phyloP scores from a whole-genome alignment of 2,329 filamentous ascomycete species.

The Colletotrichum magnum region DNA sequence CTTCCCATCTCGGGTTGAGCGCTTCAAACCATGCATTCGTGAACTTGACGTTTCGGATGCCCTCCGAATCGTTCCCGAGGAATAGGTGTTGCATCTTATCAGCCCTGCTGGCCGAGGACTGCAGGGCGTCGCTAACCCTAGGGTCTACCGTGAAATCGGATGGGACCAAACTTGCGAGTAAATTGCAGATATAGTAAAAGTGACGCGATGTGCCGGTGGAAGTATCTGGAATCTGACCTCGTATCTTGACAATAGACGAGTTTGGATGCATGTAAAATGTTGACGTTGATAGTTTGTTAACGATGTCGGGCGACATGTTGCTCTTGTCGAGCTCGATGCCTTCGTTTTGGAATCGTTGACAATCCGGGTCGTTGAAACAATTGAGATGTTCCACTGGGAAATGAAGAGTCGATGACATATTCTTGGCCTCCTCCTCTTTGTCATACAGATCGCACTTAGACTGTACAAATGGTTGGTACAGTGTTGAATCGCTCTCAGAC shows the following conservation, averaged over 20 bases:
- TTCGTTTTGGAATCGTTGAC: background rate
- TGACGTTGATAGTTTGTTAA: no score
- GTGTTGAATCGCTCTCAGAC: background rate
- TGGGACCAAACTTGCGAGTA: conserved; percentile 3
- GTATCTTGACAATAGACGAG: background rate
- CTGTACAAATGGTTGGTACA: conserved; percentile 29
- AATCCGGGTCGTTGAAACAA: conserved; percentile 1
- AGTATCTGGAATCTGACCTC: background rate
- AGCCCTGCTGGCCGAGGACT: background rate
- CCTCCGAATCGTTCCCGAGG: no score
- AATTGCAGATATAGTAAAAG: conserved; percentile 10
- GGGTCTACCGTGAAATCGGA: conserved; percentile 11
- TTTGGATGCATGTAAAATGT: background rate
- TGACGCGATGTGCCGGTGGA: background rate
- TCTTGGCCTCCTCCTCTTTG: background rate
- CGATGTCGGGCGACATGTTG: background rate
- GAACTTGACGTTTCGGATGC: background rate
- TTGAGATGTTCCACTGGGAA: conserved; percentile 5
- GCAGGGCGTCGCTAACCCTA: background rate
- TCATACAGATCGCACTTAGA: conserved; percentile 12
- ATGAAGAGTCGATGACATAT: background rate
- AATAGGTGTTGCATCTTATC: background rate
- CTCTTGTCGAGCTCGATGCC: background rate
- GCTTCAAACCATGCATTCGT: background rate
- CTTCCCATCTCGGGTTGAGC: background rate